Base-by-base conservation (phyloP, 2,329 filamentous ascomycete species). In the Neoarthrinium moseri region DNA sequence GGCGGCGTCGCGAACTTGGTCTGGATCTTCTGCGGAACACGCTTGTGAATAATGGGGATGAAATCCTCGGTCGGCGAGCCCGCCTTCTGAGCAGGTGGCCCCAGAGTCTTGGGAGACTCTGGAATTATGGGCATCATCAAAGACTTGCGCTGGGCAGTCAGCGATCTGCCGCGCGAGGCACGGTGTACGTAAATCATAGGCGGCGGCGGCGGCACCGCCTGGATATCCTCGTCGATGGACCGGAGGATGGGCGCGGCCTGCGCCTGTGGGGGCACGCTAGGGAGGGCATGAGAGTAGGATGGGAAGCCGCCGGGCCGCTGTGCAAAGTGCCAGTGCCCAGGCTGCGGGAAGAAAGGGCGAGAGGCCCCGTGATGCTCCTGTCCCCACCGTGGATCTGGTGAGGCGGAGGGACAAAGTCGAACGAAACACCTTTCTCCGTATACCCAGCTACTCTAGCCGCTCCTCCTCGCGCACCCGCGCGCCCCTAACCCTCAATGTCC, bases 401-500 rank as follows among this genome's bases (percentile, higher is more conserved):
- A 17, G 42, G 46, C 20, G 41, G 40, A n/a, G 42, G 38, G 8
- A 38, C 30, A 24, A 40, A 40, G 20, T 45, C 27, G 35, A 45
- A 38, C 12, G 20, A 22, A 26, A 42, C 48, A 17, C 43, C 46
- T 33, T 48, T 48, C 24, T 51, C 46, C 43, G 42, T 12, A 11
- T 47, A 44, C 13, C 24, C 23, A 13, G 24, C 15, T 36, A 20
- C 41, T 35, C 12, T 35, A 26, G 15, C 42, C 17, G 38, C 48
- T 48, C n/a, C 46, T 26, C 23, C 58, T 46, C 54, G 61, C 55
- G 67, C 70, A 68, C 73, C 72, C 69, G 63, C 70, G 71, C 63
- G 65, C 66, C 72, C 62, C 73, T 72, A 77, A 32, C 60, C 63
- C 56, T 77, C 77, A 34, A 75, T 54, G 47, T 80, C 72, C 63